phyloP scores from a whole-genome alignment of 108 stramenopile species.

The Cylindrotheca fusiformis region DNA sequence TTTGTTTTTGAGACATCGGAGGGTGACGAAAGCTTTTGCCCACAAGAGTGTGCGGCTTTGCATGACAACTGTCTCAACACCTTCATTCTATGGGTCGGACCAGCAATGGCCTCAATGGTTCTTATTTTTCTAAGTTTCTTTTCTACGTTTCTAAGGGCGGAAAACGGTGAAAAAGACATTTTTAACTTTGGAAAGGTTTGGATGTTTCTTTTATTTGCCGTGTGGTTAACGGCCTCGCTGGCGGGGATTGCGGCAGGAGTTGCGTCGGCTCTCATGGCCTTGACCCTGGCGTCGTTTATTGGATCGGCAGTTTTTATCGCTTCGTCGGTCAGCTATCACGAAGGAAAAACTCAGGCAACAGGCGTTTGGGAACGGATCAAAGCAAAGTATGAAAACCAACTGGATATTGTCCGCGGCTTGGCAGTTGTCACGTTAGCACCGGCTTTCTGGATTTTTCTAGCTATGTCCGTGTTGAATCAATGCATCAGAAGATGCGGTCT shows the following conservation, averaged over 20 bases:
- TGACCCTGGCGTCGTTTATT: slow-evolving; percentile 46
- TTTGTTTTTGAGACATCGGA: slow-evolving; percentile 9
- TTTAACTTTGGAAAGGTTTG: slow-evolving; percentile 51
- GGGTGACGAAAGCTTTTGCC: slow-evolving; percentile 12
- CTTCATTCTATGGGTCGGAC: slow-evolving; percentile 53
- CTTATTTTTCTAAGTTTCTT: slow-evolving; percentile 50
- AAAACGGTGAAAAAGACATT: slow-evolving; percentile 38
- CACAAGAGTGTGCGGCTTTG: slow-evolving; percentile 12
- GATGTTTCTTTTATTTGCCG: slow-evolving; percentile 38
- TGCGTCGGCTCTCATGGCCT: slow-evolving; percentile 26
- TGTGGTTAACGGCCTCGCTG: slow-evolving; percentile 52
- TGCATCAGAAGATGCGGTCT: slow-evolving; percentile 32
- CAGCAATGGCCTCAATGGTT: slow-evolving; percentile 35
- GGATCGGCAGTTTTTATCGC: slow-evolving; percentile 37
- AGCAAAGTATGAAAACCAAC: slow-evolving; percentile 31
- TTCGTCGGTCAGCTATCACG: slow-evolving; percentile 27
- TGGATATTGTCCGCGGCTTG: slow-evolving; percentile 42
- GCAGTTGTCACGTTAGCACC: slow-evolving; percentile 38
- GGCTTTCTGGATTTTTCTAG: slow-evolving; percentile 34
- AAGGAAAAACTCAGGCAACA: slow-evolving; percentile 21
- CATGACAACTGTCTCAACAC: slow-evolving; percentile 45
- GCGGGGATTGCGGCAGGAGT: slow-evolving; percentile 45
- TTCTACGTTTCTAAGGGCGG: slow-evolving; percentile 44
- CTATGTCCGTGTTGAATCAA: slow-evolving; percentile 45
- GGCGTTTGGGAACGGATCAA: slow-evolving; percentile 21